A percentile compares a stretch with the other conserved stretches of the same genome.
Evolutionary conservation across 2,329 filamentous ascomycete species (phyloP).

Genomic region (Xylariomycetidae sp.): DNA sequence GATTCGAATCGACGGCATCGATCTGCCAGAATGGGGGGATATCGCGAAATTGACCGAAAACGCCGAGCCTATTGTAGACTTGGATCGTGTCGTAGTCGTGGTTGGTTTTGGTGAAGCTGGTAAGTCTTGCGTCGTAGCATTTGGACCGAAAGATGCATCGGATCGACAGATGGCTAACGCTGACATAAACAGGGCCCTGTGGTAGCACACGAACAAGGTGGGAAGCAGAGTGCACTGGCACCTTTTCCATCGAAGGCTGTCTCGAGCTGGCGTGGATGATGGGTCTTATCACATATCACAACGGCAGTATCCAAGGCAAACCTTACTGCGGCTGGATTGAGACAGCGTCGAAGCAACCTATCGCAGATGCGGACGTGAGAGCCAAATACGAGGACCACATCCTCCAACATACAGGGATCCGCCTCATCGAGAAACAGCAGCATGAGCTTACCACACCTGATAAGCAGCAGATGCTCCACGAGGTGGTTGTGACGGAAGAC

Average conservation of each 20-base stretch:
- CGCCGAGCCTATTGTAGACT: conserved; percentile 27
- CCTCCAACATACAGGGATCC: conserved; percentile 27
- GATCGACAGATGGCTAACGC: background rate
- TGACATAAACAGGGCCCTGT: conserved; percentile 43
- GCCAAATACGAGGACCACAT: conserved; percentile 26
- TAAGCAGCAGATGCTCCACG: conserved; percentile 26
- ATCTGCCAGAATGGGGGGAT: no score
- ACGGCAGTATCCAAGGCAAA: conserved; percentile 61
- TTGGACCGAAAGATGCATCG: conserved; percentile 11
- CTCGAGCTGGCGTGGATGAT: conserved; percentile 73
- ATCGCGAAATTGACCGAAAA: no score
- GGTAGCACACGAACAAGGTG: conserved; percentile 67
- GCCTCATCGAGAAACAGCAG: conserved; percentile 23
- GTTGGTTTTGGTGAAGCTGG: conserved; percentile 33
- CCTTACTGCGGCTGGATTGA: conserved; percentile 57
- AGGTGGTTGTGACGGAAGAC: conserved; percentile 28
- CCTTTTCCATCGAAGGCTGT: conserved; percentile 66
- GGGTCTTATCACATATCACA: conserved; percentile 67
- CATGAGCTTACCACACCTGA: conserved; percentile 19
- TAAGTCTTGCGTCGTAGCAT: conserved; percentile 20
- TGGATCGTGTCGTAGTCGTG: conserved; percentile 32
- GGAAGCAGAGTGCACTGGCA: conserved; percentile 66
- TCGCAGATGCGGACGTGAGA: conserved; percentile 27
- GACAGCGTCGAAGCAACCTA: conserved; percentile 15
- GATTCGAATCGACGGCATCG: no score